Conservation (phyloP, 2,329 filamentous ascomycete species). For the Ophiostoma ulmi region DNA sequence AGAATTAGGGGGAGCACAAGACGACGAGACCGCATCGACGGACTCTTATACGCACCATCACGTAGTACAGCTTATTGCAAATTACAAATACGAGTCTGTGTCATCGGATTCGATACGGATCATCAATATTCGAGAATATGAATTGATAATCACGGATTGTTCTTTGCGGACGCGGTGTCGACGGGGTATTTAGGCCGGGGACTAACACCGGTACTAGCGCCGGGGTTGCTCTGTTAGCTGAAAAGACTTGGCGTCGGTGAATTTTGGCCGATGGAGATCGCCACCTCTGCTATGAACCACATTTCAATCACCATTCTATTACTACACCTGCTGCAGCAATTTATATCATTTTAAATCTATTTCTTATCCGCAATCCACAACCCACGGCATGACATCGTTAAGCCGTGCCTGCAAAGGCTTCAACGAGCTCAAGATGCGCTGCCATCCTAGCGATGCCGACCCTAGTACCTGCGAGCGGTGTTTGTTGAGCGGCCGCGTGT, state of each 20-base stretch:
- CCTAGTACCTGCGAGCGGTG: conserved; percentile 14
- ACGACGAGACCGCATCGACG: neutral
- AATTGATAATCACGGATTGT: neutral
- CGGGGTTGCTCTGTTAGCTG: neutral
- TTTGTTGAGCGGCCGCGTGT: conserved; percentile 14
- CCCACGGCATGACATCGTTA: neutral
- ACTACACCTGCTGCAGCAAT: neutral
- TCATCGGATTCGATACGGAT: neutral
- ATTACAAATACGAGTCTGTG: neutral
- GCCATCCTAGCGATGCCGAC: conserved; percentile 7
- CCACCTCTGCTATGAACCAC: neutral
- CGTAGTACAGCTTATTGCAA: neutral
- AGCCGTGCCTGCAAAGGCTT: conserved; percentile 21
- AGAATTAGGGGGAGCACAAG: neutral
- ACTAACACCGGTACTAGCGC: neutral
- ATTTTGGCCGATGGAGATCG: conserved; percentile 17
- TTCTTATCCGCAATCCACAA: neutral
- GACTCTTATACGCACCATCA: neutral
- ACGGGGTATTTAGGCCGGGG: neutral
- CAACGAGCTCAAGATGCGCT: conserved; percentile 20
- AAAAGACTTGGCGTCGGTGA: conserved; percentile 16
- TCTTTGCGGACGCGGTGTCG: neutral
- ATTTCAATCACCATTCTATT: neutral
- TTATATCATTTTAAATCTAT: neutral
- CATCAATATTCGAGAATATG: neutral